These are phyloP conservation scores for Lathyrus sativus DNA, from an alignment of 306 rosid species.

Conservation along the genomic window DNA sequence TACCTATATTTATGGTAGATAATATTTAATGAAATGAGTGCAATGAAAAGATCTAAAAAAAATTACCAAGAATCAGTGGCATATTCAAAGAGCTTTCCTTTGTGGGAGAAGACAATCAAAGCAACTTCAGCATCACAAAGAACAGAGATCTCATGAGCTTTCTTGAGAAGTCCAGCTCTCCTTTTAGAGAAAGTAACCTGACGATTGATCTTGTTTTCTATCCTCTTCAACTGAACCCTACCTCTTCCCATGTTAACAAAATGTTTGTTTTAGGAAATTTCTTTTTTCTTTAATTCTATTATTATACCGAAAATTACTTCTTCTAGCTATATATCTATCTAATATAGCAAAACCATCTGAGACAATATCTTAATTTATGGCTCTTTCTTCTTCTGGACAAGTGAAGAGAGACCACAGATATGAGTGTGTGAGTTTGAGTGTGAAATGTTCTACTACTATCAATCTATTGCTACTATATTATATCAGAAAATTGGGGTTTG, in stretches of 20 bases:
- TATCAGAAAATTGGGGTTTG: not conserved
- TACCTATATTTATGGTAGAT: no score
- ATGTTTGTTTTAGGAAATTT: constrained; percentile 5
- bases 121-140: constrained; percentile 96
- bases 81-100: constrained; percentile 90
- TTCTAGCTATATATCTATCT: constrained; percentile 31
- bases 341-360: constrained; percentile 5
- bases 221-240: constrained; percentile 88
- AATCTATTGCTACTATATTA: not conserved
- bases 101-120: constrained; percentile 91
- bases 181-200: constrained; percentile 96
- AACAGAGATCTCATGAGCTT: constrained; percentile 96
- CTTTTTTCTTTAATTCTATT: not conserved
- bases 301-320: constrained; percentile 16
- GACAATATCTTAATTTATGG: constrained; percentile 30
- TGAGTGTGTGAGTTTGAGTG: not conserved
- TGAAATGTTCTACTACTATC: not conserved
- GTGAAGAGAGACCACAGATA: constrained; percentile 35
- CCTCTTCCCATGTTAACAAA: constrained; percentile 69
- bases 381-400: constrained; percentile 48
- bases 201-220: constrained; percentile 95
- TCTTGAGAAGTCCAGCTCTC: constrained; percentile 86
- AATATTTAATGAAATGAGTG: not conserved
- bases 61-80: constrained; percentile 79
- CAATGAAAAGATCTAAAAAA: not conserved